Evolutionary conservation across 495 filamentous ascomycete species (phyloP), one percentile per base, ranked within the genome.

Genomic region (Aspergillus affinis): DNA sequence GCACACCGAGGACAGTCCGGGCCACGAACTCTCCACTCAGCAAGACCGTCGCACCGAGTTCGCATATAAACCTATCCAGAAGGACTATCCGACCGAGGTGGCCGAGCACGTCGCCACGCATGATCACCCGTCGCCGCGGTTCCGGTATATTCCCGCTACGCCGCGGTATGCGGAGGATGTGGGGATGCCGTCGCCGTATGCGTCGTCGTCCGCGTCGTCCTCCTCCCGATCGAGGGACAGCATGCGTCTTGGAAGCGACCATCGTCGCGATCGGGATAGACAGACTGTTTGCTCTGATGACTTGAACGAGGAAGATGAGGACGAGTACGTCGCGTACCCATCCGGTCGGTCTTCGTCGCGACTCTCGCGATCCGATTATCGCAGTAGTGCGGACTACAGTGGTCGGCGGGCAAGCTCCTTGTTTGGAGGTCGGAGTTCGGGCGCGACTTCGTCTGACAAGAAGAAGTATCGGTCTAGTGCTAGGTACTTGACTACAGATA

Each of bases 121-220:
- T 2, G 45, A 41, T 17, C 59, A 48, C 6, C 61, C 59, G 10
- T 53, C 48, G 12, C 58, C 67, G 30, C 66, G 69, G 20, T 76
- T 77, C 45, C 69, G 65, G 9, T 79, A 79, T 48, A 72, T 77
- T 27, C 75, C 72, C 0, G 70, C 75, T 2, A 65, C 58, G 17
- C 58, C 65, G 18, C 57, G 63, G 9, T 73, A 30, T 9, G 21
- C 50, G 13, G 51, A 49, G 18, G 55, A 58, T 7, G 17, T 58
- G 2, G 45, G 29, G 23, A 2, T 30, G 44, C 21, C 51, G n/a
- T n/a, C 36, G 8, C 29, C 18, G 3, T 29, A 58, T 7, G 18
- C 45, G 30, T 32, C n/a, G 26, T 58, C 55, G 9, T 49, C 45
- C 10, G 15, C 51, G 10, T n/a, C 36, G 0, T 18, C 49, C n/a